These are phyloP conservation scores for Wilcoxina mikolae DNA, from an alignment of 495 filamentous ascomycete species.

Conservation along the genomic window DNA sequence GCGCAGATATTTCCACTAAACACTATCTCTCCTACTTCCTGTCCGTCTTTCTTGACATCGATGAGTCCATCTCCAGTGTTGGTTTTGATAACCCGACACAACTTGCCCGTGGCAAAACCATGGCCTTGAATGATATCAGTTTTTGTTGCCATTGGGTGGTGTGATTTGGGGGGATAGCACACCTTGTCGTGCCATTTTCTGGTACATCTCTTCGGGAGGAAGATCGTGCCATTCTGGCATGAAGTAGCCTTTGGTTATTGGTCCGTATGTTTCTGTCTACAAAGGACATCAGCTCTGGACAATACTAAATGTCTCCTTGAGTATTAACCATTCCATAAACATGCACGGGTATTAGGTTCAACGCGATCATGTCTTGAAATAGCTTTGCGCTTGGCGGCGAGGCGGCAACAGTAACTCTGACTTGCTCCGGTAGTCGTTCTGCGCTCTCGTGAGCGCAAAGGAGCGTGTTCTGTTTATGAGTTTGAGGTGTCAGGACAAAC, in stretches of 20 bases:
- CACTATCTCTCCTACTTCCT: slow-evolving; percentile 87
- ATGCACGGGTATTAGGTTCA: slow-evolving; percentile 86
- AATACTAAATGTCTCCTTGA: neutral
- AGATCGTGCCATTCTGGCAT: slow-evolving; percentile 68
- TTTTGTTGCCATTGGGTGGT: neutral
- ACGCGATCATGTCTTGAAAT: slow-evolving; percentile 74
- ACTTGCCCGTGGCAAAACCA: slow-evolving; percentile 73
- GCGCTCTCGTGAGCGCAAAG: slow-evolving; percentile 67
- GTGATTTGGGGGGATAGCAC: slow-evolving; percentile 31
- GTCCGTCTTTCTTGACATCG: slow-evolving; percentile 66
- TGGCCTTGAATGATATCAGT: too few species aligned
- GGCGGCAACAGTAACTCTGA: slow-evolving; percentile 84
- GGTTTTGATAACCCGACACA: slow-evolving; percentile 69
- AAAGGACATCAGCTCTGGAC: neutral
- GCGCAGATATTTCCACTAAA: slow-evolving; percentile 86
- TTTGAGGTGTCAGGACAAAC: too few species aligned
- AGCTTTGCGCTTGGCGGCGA: slow-evolving; percentile 76
- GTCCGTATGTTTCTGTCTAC: slow-evolving; percentile 74
- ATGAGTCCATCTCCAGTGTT: slow-evolving; percentile 37
- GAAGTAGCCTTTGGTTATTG: slow-evolving; percentile 84
- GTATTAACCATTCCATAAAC: slow-evolving; percentile 58
- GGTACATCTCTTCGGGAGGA: slow-evolving; percentile 56
- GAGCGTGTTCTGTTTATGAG: too few species aligned
- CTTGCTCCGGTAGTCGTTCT: slow-evolving; percentile 47
- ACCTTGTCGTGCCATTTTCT: slow-evolving; percentile 79